A percentile compares a stretch with the other conserved stretches of the same genome.
Evolutionary conservation across 1,139 yeast species (phyloP).

Genomic region (Taphrina confusa): DNA sequence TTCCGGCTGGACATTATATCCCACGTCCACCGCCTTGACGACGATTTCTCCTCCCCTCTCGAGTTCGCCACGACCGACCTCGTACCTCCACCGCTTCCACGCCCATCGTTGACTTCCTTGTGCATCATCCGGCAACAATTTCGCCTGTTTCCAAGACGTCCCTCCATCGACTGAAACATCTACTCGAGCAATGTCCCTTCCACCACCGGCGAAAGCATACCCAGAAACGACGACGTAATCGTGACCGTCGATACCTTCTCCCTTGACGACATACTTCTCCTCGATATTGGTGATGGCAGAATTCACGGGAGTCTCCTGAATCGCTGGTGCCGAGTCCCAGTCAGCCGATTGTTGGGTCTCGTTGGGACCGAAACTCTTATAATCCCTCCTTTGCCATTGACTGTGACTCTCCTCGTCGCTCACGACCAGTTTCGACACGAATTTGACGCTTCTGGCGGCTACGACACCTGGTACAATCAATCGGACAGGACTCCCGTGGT

Average conservation of each 20-base stretch:
- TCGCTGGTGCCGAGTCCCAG: not conserved
- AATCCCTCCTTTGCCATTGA: conserved; percentile 5
- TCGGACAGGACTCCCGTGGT: not conserved
- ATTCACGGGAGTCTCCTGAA: conserved; percentile 4
- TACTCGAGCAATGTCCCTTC: not conserved
- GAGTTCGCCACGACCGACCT: not conserved
- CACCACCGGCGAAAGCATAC: conserved; percentile 1
- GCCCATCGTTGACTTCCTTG: conserved; percentile 8
- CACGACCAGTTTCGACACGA: conserved; percentile 1
- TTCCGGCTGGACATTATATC: conserved; percentile 6
- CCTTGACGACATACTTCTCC: conserved; percentile 5
- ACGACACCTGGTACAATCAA: conserved; percentile 1
- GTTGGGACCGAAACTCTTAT: conserved; percentile 4
- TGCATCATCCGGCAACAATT: conserved; percentile 1
- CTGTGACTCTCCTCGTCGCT: conserved; percentile 9
- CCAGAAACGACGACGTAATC: conserved; percentile 6
- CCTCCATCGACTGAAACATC: conserved; percentile 7
- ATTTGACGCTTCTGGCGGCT: conserved; percentile 5
- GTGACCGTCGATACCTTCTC: conserved; percentile 7
- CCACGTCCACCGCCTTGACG: conserved; percentile 1
- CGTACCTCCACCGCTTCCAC: conserved; percentile 4
- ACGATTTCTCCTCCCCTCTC: conserved; percentile 4
- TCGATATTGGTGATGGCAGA: conserved; percentile 3
- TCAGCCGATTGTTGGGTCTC: conserved; percentile 7
- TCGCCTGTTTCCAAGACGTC: conserved; percentile 7